These are phyloP conservation scores for Glebionis coronaria DNA, from an alignment of 129 eudicot genomes.

Conservation along the genomic window DNA sequence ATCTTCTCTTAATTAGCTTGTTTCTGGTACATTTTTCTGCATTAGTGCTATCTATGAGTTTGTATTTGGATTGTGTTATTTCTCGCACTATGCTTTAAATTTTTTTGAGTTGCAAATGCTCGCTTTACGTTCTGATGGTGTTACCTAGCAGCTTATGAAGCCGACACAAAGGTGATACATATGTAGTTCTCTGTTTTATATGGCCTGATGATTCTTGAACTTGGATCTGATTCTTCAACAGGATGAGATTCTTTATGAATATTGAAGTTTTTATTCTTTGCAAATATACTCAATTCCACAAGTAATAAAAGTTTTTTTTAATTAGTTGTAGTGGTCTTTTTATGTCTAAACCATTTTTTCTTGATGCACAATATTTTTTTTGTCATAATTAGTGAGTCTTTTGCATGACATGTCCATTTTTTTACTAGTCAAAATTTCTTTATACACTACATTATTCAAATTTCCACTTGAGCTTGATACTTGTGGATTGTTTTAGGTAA, in stretches of 20 bases:
- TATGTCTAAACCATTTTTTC: no score
- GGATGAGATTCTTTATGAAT: not conserved
- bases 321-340: no score
- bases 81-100: not conserved
- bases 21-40: not conserved
- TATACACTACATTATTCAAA: no score
- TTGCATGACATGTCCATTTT: no score
- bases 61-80: not conserved
- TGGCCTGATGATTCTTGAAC: constrained; percentile 1
- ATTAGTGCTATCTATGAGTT: not conserved
- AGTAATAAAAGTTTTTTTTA: not conserved
- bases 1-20: constrained; percentile 13
- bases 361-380: no score
- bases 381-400: no score
- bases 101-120: not conserved
- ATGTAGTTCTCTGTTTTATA: not conserved
- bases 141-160: not conserved
- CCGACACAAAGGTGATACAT: not conserved
- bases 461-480: no score
- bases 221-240: not conserved
- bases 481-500: no score
- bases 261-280: constrained; percentile 8
- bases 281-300: not conserved
- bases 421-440: no score
- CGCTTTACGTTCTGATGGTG: not conserved